A percentile compares a stretch with the other conserved stretches of the same genome.
Conservation (phyloP, 2,329 filamentous ascomycete species). For the Fusarium anthophilum region DNA sequence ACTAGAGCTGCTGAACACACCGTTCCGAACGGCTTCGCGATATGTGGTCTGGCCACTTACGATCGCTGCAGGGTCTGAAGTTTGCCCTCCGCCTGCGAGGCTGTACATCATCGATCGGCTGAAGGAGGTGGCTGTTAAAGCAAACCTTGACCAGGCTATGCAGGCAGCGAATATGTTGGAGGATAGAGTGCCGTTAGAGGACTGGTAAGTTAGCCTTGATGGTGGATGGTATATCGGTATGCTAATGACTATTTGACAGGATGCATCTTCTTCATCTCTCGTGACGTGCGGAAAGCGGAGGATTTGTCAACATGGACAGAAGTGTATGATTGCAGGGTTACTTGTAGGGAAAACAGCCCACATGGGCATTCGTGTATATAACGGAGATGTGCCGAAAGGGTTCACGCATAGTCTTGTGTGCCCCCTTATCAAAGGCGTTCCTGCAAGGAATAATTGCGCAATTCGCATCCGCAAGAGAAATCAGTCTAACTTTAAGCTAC, state of each 20-base stretch:
- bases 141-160: neutral
- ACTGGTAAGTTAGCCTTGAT: neutral
- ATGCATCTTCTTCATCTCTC: slow-evolving; percentile 8
- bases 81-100: neutral
- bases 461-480: neutral
- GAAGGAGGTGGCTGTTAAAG: neutral
- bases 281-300: neutral
- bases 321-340: neutral
- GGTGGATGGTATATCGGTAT: neutral
- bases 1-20: neutral
- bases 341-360: neutral
- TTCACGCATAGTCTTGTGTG: neutral
- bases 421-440: neutral
- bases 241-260: neutral
- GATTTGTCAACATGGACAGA: neutral
- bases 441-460: neutral
- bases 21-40: neutral
- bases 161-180: slow-evolving; percentile 2
- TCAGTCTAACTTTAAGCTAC: neutral
- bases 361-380: neutral
- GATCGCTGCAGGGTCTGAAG: neutral
- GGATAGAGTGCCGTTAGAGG: neutral
- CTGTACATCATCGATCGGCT: neutral
- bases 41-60: neutral
- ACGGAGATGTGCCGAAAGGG: neutral